Evolutionary conservation across 352 stramenopile species (phyloP), one percentile per base, ranked within the genome.

Genomic region (Globisporangium ultimum): DNA sequence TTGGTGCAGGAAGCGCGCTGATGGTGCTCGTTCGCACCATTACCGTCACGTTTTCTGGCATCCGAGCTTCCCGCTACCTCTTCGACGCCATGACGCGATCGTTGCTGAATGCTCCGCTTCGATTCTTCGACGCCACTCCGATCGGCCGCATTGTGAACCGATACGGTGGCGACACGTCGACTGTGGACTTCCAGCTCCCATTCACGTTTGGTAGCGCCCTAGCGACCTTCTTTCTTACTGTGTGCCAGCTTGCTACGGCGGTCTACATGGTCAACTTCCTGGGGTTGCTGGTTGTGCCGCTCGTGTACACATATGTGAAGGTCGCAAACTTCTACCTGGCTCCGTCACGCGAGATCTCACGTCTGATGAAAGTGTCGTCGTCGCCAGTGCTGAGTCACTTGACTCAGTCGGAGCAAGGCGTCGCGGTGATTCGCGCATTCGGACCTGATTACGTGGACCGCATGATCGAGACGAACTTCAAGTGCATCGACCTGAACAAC

Each of bases 51-150:
- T 51, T 67, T 28, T 70, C 66, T 18, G 71, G 79, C 0, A 56
- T 93, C 0, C 59, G 53, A 0, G 76, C 74, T 0, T 74, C 71
- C 0, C 66, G 72, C 10, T 72, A 63, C 22, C 64, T 98, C 13
- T 96, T 98, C 61, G 68, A 97, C 42, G 53, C 80, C n/a, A 80
- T 98, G 59, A 96, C 90, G 14, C 57, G 78, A 17, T 80, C 81
- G 36, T 78, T 98, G 14, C 66, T 98, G 38, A 53, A 77, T 28
- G 92, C 93, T 17, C 90, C 92, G 3, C 79, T 98, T 52, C 61
- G 79, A 5, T 98, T 98, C 63, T 98, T 98, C 69, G 92, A 98
- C 64, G 84, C 84, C 2, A 97, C 95, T 58, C 94, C 92, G 2
- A 72, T 95, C 2, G 91, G 91, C 2, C 78, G 89, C 43, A 95